These are phyloP conservation scores for Kalmusia sp. DNA, from an alignment of 2,329 filamentous ascomycete genomes.

Conservation along the genomic window DNA sequence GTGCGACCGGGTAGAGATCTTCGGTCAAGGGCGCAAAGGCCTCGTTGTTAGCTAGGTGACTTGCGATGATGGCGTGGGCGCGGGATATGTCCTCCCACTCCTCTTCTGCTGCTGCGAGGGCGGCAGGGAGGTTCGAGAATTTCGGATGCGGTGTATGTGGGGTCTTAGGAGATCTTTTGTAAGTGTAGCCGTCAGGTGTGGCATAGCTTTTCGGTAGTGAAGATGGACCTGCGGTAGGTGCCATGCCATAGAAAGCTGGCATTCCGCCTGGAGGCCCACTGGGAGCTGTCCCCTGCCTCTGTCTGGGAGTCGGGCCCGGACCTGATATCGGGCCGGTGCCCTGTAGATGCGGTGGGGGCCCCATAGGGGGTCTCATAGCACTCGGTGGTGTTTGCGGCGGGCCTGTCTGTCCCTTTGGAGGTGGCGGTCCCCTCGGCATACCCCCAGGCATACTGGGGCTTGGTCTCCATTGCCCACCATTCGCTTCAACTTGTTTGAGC, in stretches of 20 bases:
- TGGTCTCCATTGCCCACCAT: conserved; percentile 65
- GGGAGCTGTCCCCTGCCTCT: conserved; percentile 8
- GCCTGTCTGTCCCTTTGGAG: conserved; percentile 18
- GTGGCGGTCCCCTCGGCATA: conserved; percentile 47
- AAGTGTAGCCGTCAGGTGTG: conserved; percentile 26
- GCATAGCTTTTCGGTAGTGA: conserved; percentile 54
- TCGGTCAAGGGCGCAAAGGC: conserved; percentile 78
- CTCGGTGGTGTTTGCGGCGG: conserved; percentile 28
- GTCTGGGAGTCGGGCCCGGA: conserved; percentile 12
- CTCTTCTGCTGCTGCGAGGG: conserved; percentile 71
- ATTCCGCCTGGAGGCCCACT: conserved; percentile 29
- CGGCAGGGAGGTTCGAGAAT: conserved; percentile 64
- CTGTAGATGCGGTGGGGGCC: conserved; percentile 35
- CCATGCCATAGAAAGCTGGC: conserved; percentile 62
- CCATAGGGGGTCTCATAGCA: conserved; percentile 30
- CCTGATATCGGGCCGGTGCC: conserved; percentile 27
- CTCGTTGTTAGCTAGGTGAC: conserved; percentile 65
- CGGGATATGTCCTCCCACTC: conserved; percentile 81
- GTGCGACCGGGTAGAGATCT: conserved; percentile 67
- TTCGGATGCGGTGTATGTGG: conserved; percentile 24
- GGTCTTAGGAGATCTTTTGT: conserved; percentile 22
- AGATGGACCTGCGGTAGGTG: conserved; percentile 49
- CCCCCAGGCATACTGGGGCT: conserved; percentile 55
- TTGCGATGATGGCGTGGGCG: conserved; percentile 72
- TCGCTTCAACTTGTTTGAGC: conserved; percentile 67